phyloP scores from a whole-genome alignment of 2,329 filamentous ascomycete genomes.

The Cladosporium colombiae region DNA sequence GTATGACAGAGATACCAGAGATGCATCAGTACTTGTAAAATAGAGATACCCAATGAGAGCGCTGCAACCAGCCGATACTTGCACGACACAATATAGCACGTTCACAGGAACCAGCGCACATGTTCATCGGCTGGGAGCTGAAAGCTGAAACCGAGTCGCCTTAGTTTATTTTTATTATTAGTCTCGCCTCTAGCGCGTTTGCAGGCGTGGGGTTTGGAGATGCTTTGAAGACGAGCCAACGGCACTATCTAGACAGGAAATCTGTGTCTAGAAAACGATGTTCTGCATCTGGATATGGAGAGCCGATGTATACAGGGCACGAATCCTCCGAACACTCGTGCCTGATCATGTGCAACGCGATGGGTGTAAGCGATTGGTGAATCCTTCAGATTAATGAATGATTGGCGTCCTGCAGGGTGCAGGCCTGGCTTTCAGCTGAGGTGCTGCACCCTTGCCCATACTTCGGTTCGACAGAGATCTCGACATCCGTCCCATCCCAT shows the following conservation, averaged over 20 bases:
- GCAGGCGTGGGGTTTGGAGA: background rate
- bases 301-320: background rate
- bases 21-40: background rate
- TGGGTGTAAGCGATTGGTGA: conserved; percentile 1
- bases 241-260: background rate
- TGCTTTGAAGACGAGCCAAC: background rate
- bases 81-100: background rate
- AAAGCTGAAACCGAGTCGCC: conserved; percentile 9
- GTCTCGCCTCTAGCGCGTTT: conserved; percentile 1
- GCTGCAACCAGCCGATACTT: background rate
- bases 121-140: background rate
- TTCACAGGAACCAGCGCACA: background rate
- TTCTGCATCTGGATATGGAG: background rate
- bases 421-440: conserved; percentile 6
- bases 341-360: background rate
- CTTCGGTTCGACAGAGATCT: background rate
- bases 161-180: background rate
- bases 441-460: background rate
- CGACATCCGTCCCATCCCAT: background rate
- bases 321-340: background rate
- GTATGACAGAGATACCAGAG: background rate
- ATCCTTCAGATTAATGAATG: conserved; percentile 8
- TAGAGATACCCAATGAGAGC: conserved; percentile 6
- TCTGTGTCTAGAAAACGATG: background rate
- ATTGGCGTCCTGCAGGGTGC: background rate